phyloP scores from a whole-genome alignment of 495 filamentous ascomycete species.

The Pyrenopolyporus hunteri region DNA sequence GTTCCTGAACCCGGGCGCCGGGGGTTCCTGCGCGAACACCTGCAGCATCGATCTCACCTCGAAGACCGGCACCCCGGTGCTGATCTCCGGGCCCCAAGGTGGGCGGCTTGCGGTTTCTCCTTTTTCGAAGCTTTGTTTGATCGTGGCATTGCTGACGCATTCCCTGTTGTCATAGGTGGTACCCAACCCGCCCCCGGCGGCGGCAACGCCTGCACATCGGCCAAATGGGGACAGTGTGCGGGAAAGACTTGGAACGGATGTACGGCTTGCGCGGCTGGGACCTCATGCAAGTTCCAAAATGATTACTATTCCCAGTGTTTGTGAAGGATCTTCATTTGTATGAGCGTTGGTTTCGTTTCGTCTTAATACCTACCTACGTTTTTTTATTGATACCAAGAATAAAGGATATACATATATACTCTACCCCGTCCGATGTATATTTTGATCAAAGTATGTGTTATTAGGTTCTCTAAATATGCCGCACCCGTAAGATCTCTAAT shows the following conservation, averaged over 20 bases:
- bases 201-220: conserved; percentile 30
- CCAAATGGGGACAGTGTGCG: conserved; percentile 54
- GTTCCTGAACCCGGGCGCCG: conserved; percentile 21
- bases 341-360: conserved; percentile 4
- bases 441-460: too few species aligned
- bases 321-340: conserved; percentile 21
- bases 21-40: conserved; percentile 47
- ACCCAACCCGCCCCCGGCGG: conserved; percentile 4
- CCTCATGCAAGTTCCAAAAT: conserved; percentile 45
- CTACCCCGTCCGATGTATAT: too few species aligned
- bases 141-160: neutral
- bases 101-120: neutral
- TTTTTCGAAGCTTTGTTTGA: neutral
- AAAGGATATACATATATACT: too few species aligned
- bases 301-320: conserved; percentile 52
- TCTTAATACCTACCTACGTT: neutral
- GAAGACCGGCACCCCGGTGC: conserved; percentile 49
- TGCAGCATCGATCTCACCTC: conserved; percentile 59
- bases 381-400: conserved; percentile 6
- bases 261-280: conserved; percentile 43
- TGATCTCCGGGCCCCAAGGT: conserved; percentile 48
- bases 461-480: too few species aligned
- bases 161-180: neutral
- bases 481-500: too few species aligned
- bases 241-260: conserved; percentile 51